phyloP scores from a whole-genome alignment of 441 rosid genomes.

The Hura crepitans region DNA sequence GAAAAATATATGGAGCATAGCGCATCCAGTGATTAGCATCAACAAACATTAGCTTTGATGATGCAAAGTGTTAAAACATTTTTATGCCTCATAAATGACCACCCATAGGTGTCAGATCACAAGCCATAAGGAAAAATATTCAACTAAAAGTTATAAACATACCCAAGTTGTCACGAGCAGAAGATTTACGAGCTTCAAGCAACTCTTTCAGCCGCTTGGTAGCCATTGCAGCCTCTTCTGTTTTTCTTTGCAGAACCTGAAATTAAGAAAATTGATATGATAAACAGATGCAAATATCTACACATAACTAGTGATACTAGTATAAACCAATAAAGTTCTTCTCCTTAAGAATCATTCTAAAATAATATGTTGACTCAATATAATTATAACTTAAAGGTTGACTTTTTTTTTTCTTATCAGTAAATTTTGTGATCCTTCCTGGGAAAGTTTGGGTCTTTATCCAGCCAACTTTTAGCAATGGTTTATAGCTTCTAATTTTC shows the following conservation, averaged over 20 bases:
- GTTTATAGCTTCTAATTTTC: not conserved
- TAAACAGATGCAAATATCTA: conserved; percentile 17
- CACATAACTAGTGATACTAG: conserved; percentile 3
- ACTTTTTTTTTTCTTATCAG: not conserved
- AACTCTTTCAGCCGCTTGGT: conserved; percentile 94
- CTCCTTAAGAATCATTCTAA: not conserved
- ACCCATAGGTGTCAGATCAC: conserved; percentile 11
- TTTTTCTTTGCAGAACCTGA: conserved; percentile 98
- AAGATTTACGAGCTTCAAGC: conserved; percentile 89
- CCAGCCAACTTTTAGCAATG: not conserved
- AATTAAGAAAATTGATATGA: conserved; percentile 19
- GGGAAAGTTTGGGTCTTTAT: not conserved
- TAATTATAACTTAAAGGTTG: no score
- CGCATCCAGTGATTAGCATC: conserved; percentile 11
- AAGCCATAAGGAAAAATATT: conserved; percentile 8
- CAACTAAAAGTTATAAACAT: conserved; percentile 17
- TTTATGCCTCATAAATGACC: conserved; percentile 6
- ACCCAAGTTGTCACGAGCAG: conserved; percentile 75
- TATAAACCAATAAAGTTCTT: conserved; percentile 1
- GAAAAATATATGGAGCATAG: conserved; percentile 7
- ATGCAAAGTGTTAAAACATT: conserved; percentile 4
- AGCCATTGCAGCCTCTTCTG: conserved; percentile 99
- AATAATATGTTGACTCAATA: not conserved
- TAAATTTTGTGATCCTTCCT: not conserved
- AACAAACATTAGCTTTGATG: not conserved